Conservation (phyloP, 176 grass and related monocot genomes). For the Calamus simplicifolius region DNA sequence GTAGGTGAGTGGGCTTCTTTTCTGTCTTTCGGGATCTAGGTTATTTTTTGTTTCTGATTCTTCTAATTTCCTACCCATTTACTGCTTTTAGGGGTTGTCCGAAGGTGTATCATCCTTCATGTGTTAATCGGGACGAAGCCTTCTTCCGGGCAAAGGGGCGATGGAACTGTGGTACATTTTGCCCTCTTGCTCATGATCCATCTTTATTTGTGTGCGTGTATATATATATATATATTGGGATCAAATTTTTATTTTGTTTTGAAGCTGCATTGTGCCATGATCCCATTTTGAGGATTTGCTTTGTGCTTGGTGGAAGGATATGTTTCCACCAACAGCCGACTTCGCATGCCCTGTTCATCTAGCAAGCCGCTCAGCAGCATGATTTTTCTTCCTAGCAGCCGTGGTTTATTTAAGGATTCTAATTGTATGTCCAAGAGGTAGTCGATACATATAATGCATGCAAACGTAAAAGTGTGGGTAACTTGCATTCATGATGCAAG, state of each 20-base stretch:
- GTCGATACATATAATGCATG: no score
- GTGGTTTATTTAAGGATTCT: no score
- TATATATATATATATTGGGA: no score
- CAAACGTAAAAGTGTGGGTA: no score
- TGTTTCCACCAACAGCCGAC: no score
- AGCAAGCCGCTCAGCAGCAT: no score
- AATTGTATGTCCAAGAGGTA: no score
- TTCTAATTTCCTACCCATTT: constrained; percentile 4
- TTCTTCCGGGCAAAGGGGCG: constrained; percentile 90
- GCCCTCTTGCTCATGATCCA: neutral
- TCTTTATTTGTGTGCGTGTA: neutral
- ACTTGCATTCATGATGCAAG: no score
- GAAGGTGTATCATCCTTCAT: constrained; percentile 93
- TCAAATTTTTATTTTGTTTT: neutral
- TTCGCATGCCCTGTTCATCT: no score
- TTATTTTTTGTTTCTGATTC: constrained; percentile 6
- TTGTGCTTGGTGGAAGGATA: no score
- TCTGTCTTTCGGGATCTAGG: constrained; percentile 12
- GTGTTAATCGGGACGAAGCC: constrained; percentile 92
- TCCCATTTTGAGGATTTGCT: no score
- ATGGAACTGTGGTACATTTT: constrained; percentile 87
- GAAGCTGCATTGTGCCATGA: neutral
- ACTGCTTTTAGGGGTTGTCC: constrained; percentile 60
- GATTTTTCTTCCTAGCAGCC: no score
- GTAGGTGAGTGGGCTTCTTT: constrained; percentile 44